Evolutionary conservation across 257 asterid genomes (phyloP).

Genomic region (Penstemon davidsonii): DNA sequence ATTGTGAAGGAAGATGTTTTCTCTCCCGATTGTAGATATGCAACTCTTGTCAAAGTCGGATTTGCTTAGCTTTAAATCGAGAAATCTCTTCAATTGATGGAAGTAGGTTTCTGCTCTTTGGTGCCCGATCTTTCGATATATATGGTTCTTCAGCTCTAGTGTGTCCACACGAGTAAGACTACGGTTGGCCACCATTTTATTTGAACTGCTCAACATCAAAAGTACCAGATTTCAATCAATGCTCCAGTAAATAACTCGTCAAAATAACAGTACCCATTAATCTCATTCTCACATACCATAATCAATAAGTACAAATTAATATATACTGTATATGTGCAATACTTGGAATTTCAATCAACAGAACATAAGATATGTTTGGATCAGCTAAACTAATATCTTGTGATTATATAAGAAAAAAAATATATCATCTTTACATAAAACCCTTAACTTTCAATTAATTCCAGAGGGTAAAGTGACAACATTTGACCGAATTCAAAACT

Average conservation of each 20-base stretch:
- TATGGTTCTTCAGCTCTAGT: slow-evolving; percentile 57
- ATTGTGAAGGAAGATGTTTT: slow-evolving; percentile 72
- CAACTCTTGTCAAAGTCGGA: slow-evolving; percentile 59
- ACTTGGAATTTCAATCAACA: background rate
- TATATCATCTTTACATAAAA: too few relatives aligned
- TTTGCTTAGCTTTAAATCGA: slow-evolving; percentile 57
- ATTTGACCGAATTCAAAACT: background rate
- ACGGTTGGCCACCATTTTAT: slow-evolving; percentile 62
- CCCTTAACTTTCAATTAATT: too few relatives aligned
- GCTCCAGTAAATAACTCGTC: background rate
- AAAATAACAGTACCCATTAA: too few relatives aligned
- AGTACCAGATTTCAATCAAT: slow-evolving; percentile 40
- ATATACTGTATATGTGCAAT: background rate
- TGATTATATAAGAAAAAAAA: background rate
- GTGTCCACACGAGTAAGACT: slow-evolving; percentile 65
- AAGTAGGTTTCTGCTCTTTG: slow-evolving; percentile 75
- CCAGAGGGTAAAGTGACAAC: slow-evolving; percentile 12
- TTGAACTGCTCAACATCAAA: slow-evolving; percentile 34
- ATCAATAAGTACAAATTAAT: background rate
- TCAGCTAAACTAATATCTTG: slow-evolving; percentile 29
- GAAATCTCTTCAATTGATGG: slow-evolving; percentile 46
- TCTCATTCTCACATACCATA: too few relatives aligned
- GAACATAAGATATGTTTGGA: slow-evolving; percentile 7
- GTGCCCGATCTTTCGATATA: slow-evolving; percentile 61
- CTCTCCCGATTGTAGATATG: slow-evolving; percentile 63